Percentiles rank a stretch among this genome's conserved stretches.
Conservation (phyloP, 2,329 filamentous ascomycete genomes). For the Didymosphaeria variabile region DNA sequence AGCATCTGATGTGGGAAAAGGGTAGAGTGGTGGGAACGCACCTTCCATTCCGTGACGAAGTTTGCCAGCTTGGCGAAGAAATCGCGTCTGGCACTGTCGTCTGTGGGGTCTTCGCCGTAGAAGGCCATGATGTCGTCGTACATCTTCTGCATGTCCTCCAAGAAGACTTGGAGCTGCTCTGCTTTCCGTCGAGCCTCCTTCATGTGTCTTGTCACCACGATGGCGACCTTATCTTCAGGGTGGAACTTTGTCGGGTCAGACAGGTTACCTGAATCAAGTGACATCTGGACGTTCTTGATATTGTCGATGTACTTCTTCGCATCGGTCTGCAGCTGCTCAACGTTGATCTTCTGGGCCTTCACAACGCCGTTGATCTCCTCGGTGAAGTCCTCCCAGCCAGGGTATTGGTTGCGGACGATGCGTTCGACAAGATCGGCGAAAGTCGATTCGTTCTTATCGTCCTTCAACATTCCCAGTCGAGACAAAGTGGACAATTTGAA, state of each 20-base stretch:
- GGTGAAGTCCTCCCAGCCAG: slow-evolving; percentile 90
- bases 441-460: slow-evolving; percentile 97
- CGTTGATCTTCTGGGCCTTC: slow-evolving; percentile 86
- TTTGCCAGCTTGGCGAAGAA: slow-evolving; percentile 94
- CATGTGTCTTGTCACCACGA: slow-evolving; percentile 92
- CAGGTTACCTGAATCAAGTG: slow-evolving; percentile 90
- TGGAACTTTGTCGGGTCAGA: slow-evolving; percentile 98
- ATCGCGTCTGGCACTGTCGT: slow-evolving; percentile 91
- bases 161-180: slow-evolving; percentile 91
- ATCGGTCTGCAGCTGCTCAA: slow-evolving; percentile 88
- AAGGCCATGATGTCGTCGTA: slow-evolving; percentile 97
- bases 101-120: slow-evolving; percentile 91
- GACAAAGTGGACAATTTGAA: slow-evolving; percentile 98
- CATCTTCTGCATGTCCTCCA: slow-evolving; percentile 89
- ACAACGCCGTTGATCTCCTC: slow-evolving; percentile 85
- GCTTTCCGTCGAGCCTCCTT: slow-evolving; percentile 96
- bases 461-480: slow-evolving; percentile 95
- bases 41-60: slow-evolving; percentile 93
- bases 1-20: slow-evolving; percentile 2
- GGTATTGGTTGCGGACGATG: slow-evolving; percentile 94
- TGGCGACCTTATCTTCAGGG: slow-evolving; percentile 91
- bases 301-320: slow-evolving; percentile 94
- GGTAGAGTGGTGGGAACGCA: slow-evolving; percentile 46
- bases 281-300: slow-evolving; percentile 91
- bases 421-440: slow-evolving; percentile 96